Base-by-base conservation (phyloP, 176 grass and related monocot species). In the Oryza officinalis region DNA sequence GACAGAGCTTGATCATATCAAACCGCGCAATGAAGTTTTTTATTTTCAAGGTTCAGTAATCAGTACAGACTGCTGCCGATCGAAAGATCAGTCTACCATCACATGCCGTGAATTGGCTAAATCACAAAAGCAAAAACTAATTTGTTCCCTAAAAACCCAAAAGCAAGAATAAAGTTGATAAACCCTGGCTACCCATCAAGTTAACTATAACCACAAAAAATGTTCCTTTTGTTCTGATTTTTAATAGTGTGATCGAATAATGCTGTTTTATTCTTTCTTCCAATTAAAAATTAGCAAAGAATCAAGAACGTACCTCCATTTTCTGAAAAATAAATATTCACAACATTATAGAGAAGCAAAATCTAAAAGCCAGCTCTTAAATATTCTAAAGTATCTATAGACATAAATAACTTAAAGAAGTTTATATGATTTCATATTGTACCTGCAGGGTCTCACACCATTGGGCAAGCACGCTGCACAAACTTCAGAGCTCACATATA, bases 381-480 rank as follows among this genome's bases (percentile, higher is more conserved):
- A 57, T 9, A n/a, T 57, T 57, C 52, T 57, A 57, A 38, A 8
- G 8, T 38, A 38, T 38, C 8, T 7, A 7, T 37, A 8, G 6
- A 37, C 35, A 6, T 8, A 37, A 5, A 37, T 38, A 38, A 38
- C 8, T 1, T 38, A 38, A n/a, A n/a, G n/a, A n/a, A 38, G 37
- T 1, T 8, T 38, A 38, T 32, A 22, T 61, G 22, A 25, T 61
- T 8, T 61, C n/a, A 7, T 61, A 61, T 61, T 25, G 20, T 61
- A 9, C 8, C 8, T 74, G 49, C 69, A 97, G 94, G 94, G 32
- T 61, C 85, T 41, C 94, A 97, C 83, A 97, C 94, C 20, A 94
- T 97, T 3, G 94, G 94, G 20, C 78, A 45, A 57, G 82, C 91
- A 0, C 88, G 94, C 4, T 97, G 94, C 89, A 88, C 87, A 8